Conservation (phyloP, 2,329 filamentous ascomycete genomes). For the Botrytis sinoallii region DNA sequence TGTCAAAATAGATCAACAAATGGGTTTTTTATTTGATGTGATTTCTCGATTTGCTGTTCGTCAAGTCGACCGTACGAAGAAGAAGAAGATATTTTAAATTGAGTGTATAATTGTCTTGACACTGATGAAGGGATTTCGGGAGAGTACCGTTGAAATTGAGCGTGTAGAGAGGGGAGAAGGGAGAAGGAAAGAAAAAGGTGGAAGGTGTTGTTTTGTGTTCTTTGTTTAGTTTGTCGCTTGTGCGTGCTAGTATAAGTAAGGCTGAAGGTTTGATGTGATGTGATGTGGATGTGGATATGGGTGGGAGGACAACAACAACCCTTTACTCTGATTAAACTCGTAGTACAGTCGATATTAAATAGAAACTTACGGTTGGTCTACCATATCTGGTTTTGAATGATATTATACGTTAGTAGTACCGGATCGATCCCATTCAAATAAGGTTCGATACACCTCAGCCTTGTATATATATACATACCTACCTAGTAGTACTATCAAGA, state of each 20-base stretch:
- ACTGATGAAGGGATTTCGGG: slow-evolving; percentile 23
- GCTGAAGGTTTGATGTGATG: not conserved
- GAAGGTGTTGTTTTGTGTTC: not conserved
- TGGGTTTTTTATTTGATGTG: not conserved
- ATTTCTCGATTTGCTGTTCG: not conserved
- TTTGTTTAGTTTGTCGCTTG: slow-evolving; percentile 3
- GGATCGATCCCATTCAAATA: not conserved
- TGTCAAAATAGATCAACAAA: not conserved
- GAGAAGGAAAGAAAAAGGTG: not conserved
- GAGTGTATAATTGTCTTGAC: slow-evolving; percentile 24
- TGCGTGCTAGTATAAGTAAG: not conserved
- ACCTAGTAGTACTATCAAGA: not conserved
- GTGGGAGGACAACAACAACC: not conserved
- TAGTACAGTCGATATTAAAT: not conserved
- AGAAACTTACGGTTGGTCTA: not conserved
- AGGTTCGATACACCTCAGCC: not conserved
- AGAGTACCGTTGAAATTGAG: slow-evolving; percentile 26
- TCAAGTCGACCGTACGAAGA: slow-evolving; percentile 12
- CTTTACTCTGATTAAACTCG: not conserved
- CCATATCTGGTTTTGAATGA: not conserved
- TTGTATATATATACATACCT: not conserved
- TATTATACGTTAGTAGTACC: no score
- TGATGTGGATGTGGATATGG: not conserved
- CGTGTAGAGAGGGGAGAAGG: slow-evolving; percentile 16
- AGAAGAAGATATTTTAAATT: slow-evolving; percentile 19